Evolutionary conservation across 495 filamentous ascomycete species (phyloP).

Genomic region (Physcia stellaris): DNA sequence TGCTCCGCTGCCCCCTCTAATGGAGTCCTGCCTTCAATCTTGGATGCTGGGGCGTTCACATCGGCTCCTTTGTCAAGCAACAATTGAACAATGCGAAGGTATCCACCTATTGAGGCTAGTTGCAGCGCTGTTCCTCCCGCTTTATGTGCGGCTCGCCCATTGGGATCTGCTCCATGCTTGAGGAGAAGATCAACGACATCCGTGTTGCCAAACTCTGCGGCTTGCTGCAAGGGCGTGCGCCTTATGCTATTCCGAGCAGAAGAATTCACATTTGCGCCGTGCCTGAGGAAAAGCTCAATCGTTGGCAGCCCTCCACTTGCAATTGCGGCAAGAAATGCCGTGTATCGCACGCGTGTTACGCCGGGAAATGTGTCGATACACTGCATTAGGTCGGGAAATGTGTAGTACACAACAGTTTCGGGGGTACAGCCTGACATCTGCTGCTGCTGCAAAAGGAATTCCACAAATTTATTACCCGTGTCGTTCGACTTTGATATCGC

Average conservation of each 20-base stretch:
- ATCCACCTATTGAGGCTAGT: too few relatives aligned
- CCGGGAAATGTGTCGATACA: too few relatives aligned
- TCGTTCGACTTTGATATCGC: too few relatives aligned
- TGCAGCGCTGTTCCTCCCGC: constrained; percentile 17
- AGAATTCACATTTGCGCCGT: constrained; percentile 1
- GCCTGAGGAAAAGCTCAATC: constrained; percentile 1
- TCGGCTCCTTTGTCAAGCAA: too few relatives aligned
- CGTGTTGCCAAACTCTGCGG: neutral
- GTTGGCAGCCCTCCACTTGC: neutral
- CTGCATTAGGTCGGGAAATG: too few relatives aligned
- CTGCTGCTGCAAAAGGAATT: too few relatives aligned
- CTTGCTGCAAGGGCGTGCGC: constrained; percentile 1
- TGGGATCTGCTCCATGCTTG: neutral
- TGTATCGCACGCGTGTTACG: too few relatives aligned
- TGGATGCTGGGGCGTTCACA: constrained; percentile 19
- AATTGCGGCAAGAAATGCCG: too few relatives aligned
- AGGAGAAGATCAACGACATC: neutral
- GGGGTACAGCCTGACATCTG: too few relatives aligned
- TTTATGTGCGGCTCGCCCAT: constrained; percentile 4
- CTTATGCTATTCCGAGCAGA: neutral
- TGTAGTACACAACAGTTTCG: too few relatives aligned
- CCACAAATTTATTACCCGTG: too few relatives aligned
- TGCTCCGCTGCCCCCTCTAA: constrained; percentile 29
- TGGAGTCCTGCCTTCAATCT: constrained; percentile 23
- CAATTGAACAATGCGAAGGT: too few relatives aligned